These are phyloP conservation scores for Fagopyrum tataricum DNA, from an alignment of 148 eudicot species.

Conservation along the genomic window DNA sequence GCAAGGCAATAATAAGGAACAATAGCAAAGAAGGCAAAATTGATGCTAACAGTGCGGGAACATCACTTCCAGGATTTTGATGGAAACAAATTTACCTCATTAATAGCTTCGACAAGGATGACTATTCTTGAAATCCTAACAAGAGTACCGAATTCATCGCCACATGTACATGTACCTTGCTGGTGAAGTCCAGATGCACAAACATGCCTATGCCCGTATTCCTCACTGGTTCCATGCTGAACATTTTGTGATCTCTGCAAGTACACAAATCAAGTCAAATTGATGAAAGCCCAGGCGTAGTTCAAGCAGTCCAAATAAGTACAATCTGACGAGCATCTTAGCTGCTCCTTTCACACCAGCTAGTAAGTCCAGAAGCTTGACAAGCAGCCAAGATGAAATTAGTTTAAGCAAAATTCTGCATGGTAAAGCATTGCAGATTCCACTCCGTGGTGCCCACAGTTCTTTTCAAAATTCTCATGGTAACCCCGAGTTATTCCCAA, in stretches of 20 bases:
- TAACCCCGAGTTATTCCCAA: too few relatives aligned
- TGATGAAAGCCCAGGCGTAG: neutral
- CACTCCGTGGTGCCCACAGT: too few relatives aligned
- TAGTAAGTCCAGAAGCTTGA: neutral
- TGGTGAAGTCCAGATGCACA: constrained; percentile 8
- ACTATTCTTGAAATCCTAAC: constrained; percentile 11
- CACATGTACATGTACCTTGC: constrained; percentile 1
- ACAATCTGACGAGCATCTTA: neutral
- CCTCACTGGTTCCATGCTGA: neutral
- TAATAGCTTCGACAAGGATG: constrained; percentile 11
- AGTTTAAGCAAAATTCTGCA: too few relatives aligned
- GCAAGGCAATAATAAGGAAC: neutral
- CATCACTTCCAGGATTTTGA: neutral
- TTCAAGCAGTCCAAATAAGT: neutral
- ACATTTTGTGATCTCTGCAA: neutral
- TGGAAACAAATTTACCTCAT: neutral
- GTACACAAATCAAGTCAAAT: neutral
- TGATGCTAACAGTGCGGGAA: neutral
- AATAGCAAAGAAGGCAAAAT: neutral
- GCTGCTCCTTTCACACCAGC: neutral
- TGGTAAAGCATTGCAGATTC: too few relatives aligned
- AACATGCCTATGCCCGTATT: neutral
- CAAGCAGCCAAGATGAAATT: neutral
- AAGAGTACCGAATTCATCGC: constrained; percentile 10
- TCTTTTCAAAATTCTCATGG: too few relatives aligned